Evolutionary conservation across 2,329 filamentous ascomycete species (phyloP).

Genomic region (Parascedosporium putredinis): DNA sequence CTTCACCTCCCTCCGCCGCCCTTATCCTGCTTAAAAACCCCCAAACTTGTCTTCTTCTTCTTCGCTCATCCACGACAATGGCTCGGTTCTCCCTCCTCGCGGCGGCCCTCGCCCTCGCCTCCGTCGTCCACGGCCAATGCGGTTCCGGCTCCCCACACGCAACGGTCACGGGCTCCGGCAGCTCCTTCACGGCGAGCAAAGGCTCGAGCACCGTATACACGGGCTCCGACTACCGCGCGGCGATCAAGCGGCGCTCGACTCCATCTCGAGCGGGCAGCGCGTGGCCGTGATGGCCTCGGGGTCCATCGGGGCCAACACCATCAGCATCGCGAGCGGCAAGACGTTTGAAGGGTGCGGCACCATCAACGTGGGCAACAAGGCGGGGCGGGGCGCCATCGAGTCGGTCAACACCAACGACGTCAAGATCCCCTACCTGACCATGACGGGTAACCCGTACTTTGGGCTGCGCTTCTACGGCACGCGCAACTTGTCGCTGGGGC

Average conservation of each 20-base stretch:
- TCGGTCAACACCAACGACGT: constrained; percentile 35
- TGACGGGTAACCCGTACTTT: constrained; percentile 49
- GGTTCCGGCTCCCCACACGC: constrained; percentile 36
- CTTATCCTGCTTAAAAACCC: too few relatives aligned
- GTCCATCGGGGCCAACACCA: constrained; percentile 42
- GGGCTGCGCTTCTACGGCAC: constrained; percentile 45
- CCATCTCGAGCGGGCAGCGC: constrained; percentile 39
- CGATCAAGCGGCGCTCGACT: constrained; percentile 43
- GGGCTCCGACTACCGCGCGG: constrained; percentile 41
- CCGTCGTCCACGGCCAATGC: constrained; percentile 31
- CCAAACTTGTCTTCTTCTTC: too few relatives aligned
- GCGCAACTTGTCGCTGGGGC: constrained; percentile 33
- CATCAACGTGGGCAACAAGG: constrained; percentile 32
- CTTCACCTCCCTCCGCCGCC: too few relatives aligned
- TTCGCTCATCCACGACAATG: too few relatives aligned
- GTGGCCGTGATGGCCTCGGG: constrained; percentile 43
- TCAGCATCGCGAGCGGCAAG: constrained; percentile 40
- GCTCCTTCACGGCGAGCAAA: constrained; percentile 30
- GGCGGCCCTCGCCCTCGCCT: constrained; percentile 29
- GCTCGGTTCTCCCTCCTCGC: constrained; percentile 24
- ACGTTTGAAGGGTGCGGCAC: constrained; percentile 50
- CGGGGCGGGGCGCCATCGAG: constrained; percentile 43
- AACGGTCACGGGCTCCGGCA: constrained; percentile 34
- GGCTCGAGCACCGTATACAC: constrained; percentile 37
- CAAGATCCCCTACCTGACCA: constrained; percentile 43